Evolutionary conservation across 2,329 filamentous ascomycete genomes (phyloP), one percentile per base, ranked within the genome.

Genomic region (Fusarium transvaalense): DNA sequence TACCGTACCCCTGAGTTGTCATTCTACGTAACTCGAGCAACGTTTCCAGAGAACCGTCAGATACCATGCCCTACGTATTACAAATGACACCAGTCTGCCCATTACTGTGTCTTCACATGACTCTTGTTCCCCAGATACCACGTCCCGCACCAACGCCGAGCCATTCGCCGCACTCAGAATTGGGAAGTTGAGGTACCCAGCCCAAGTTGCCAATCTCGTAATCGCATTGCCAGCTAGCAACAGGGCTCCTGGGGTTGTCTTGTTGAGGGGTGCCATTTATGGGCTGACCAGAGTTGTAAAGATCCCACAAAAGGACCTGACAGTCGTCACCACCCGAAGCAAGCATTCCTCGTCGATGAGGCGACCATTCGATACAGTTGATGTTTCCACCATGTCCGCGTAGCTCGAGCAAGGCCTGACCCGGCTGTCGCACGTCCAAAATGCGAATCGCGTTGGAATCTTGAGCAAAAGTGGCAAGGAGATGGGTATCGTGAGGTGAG

Each of bases 291-390:
- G 78, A 76, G 64, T 92, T 95, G 68, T 97, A 85, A 12, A 99
- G 84, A 79, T 99, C 96, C 96, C 96, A 99, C 17, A 97, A 85
- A 32, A 98, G 85, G 3, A 98, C 95, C 71, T 96, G 88, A 68
- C 90, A 95, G 79, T 99, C 96, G 75, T 99, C 96, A 8, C 86
- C 96, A 34, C 96, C 96, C 1, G 93, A 97, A 17, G 95, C 95
- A 19, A 99, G 87, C 69, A 94, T 92, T 25, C 96, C 96, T 73
- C 96, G 87, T 61, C 94, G 88, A 56, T 89, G 88, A 0, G 94
- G 95, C 10, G 93, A 97, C 96, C 96, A 99, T 81, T 99, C 96
- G 61, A 98, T 92, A 75, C 92, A 96, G 80, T 97, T 98, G 59
- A 99, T 87, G 10, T 93, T 81, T 6, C 93, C 92, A 23, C 89